A percentile compares a stretch with the other conserved stretches of the same genome.
Conservation (phyloP, 306 rosid genomes). For the Carpinus fangiana region DNA sequence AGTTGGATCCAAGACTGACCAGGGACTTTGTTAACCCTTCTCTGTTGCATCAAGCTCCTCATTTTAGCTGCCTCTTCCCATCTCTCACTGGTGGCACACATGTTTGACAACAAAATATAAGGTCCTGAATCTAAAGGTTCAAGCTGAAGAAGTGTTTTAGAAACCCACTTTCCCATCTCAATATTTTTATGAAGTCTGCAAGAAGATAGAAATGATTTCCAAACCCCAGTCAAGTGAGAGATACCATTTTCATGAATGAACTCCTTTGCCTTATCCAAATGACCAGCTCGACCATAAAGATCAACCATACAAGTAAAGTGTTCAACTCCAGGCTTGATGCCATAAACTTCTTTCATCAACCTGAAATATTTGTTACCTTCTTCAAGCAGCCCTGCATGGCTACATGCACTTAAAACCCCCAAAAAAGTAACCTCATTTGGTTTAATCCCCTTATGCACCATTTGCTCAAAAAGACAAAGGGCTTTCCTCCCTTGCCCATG, state of each 20-base stretch:
- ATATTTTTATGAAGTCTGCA: conserved; percentile 67
- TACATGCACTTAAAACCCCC: conserved; percentile 81
- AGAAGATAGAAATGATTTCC: conserved; percentile 75
- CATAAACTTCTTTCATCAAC: conserved; percentile 69
- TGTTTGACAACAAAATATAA: conserved; percentile 65
- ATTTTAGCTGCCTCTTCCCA: conserved; percentile 79
- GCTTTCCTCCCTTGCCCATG: conserved; percentile 78
- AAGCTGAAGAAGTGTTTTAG: conserved; percentile 54
- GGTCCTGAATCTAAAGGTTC: conserved; percentile 70
- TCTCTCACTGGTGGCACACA: conserved; percentile 50
- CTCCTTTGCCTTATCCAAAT: conserved; percentile 54
- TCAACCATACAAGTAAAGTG: conserved; percentile 87
- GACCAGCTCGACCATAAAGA: conserved; percentile 90
- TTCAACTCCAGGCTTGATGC: conserved; percentile 64
- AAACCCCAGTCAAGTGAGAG: conserved; percentile 62
- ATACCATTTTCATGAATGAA: conserved; percentile 56
- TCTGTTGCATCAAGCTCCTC: conserved; percentile 65
- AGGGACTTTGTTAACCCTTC: conserved; percentile 69
- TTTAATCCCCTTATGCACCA: conserved; percentile 51
- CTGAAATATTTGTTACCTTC: conserved; percentile 68
- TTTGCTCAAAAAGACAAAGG: conserved; percentile 55
- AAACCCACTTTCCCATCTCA: conserved; percentile 74
- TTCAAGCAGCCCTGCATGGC: conserved; percentile 77
- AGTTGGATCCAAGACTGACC: conserved; percentile 88
- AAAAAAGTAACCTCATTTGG: conserved; percentile 83